Base-by-base conservation (phyloP, 1,284 basidiomycete species). In the Flammula alnicola region DNA sequence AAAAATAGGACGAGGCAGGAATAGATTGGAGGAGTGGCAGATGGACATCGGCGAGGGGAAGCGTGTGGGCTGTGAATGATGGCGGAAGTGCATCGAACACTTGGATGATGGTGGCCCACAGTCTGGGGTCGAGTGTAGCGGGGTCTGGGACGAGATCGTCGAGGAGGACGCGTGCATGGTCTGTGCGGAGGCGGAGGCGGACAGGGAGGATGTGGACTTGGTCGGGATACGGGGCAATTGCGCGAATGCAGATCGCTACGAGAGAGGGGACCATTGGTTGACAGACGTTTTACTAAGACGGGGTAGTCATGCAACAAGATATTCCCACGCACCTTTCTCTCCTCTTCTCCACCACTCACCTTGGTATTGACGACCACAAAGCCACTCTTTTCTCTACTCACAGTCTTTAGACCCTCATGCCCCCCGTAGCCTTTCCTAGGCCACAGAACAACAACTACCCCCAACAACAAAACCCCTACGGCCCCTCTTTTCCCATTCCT, bases 91-190 rank as follows among this genome's bases (percentile, higher is more conserved):
- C 62, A 44, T 74, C 64, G 56, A 80, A 85, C 30, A 86, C 57
- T 58, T 88, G 87, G 3, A 78, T 68, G 22, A 90, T 49, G 9
- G 75, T 68, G 0, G 77, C 80, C 85, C 86, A 88, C 9, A 87
- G 65, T 9, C 75, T 71, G 0, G 86, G 84, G 56, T 86, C 79
- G 3, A 77, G 61, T 0, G 52, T 41, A 16, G 66, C 58, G 48
- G 72, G 64, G 35, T 63, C 61, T 5, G 56, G 51, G 29, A 66
- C 49, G 47, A 47, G 61, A 38, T 41, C 70, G 3, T 43, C 64
- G 36, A 77, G 61, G 49, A 77, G 63, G 4, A 70, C 16, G 26
- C 19, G 68, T 2, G 46, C n/a, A 20, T 33, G 55, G 30, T 20
- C 69, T 3, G 44, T n/a, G 25, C 44, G 60, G 27, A 51, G 52